Evolutionary conservation across 176 grass and related monocot genomes (phyloP), one percentile per base, ranked within the genome.

Genomic region (Oryza coarctata): DNA sequence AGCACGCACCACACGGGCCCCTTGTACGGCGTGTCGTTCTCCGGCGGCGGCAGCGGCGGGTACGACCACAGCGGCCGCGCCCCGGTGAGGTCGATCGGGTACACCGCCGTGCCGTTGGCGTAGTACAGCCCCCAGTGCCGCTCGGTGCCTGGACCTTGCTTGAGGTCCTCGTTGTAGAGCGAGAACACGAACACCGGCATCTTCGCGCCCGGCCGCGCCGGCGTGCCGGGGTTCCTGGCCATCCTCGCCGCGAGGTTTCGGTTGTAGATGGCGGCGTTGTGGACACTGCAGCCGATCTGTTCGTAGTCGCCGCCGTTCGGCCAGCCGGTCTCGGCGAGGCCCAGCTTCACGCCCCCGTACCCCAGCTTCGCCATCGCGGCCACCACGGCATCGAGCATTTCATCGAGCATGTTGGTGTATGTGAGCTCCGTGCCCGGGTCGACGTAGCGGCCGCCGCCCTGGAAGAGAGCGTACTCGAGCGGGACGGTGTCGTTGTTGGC

Each of bases 151-250:
- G 85, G 89, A 0, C 92, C 92, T 0, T 73, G 68, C 73, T 97
- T 97, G 76, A 85, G 87, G 88, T 97, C 78, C 83, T 97, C 94
- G 77, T 97, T 94, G 84, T 92, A 97, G 62, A 97, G 86, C 26
- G 89, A 90, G 83, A 94, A 97, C 43, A 97, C 73, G 88, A 97
- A 97, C 39, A 92, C 87, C 1, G 89, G 94, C 79, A 94, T 92
- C 83, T 73, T 55, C 1, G 44, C 85, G 22, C 87, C 82, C 0
- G 89, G 94, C 23, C 87, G 60, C n/a, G 81, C 74, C 14, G 92
- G 94, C 33, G 89, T 94, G 30, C 92, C 94, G 12, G 80, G 87
- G 52, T 86, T 87, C 38, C 23, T 60, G 29, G 44, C 72, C 76
- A 94, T 77, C 73, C 87, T 65, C 15, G 10, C 5, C 11, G 87